Conservation (phyloP, 148 eudicot genomes). For the Fagopyrum homotropicum region DNA sequence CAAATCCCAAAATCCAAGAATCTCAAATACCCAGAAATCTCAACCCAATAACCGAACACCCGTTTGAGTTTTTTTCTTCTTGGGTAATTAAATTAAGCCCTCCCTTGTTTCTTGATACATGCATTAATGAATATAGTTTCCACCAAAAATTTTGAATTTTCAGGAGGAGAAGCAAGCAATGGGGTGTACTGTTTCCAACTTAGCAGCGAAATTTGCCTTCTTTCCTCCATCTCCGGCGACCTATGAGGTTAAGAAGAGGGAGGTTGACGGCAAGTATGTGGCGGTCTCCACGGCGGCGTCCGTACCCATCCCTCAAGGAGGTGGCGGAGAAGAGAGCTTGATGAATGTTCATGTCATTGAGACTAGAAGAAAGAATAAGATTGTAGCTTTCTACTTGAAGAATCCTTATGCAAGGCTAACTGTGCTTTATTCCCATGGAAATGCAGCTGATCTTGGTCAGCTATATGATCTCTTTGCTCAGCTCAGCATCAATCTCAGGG, state of each 20-base stretch:
- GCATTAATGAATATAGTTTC: slow-evolving; percentile 53
- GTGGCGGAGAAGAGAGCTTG: slow-evolving; percentile 28
- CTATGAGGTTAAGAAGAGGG: slow-evolving; percentile 65
- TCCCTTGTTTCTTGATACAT: slow-evolving; percentile 19
- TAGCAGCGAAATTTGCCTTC: slow-evolving; percentile 90
- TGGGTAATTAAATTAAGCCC: slow-evolving; percentile 2
- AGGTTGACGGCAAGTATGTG: slow-evolving; percentile 41
- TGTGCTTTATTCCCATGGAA: slow-evolving; percentile 85
- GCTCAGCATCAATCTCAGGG: slow-evolving; percentile 92
- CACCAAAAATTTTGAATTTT: slow-evolving; percentile 1
- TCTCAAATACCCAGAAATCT: not conserved
- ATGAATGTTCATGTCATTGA: slow-evolving; percentile 59
- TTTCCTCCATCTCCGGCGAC: slow-evolving; percentile 94
- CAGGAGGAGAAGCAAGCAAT: slow-evolving; percentile 23
- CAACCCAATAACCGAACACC: not conserved
- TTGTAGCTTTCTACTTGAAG: slow-evolving; percentile 70
- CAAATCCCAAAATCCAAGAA: slow-evolving; percentile 8
- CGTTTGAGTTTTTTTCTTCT: not conserved
- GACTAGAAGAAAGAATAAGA: slow-evolving; percentile 77
- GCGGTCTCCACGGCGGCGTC: slow-evolving; percentile 60
- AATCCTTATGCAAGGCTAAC: slow-evolving; percentile 87
- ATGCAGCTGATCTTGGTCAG: slow-evolving; percentile 97
- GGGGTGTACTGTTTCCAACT: slow-evolving; percentile 83
- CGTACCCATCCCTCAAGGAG: slow-evolving; percentile 34
- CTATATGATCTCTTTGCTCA: slow-evolving; percentile 90